These are phyloP conservation scores for Aspergillus ochraceoroseus DNA, from an alignment of 2,329 filamentous ascomycete genomes.

Conservation along the genomic window DNA sequence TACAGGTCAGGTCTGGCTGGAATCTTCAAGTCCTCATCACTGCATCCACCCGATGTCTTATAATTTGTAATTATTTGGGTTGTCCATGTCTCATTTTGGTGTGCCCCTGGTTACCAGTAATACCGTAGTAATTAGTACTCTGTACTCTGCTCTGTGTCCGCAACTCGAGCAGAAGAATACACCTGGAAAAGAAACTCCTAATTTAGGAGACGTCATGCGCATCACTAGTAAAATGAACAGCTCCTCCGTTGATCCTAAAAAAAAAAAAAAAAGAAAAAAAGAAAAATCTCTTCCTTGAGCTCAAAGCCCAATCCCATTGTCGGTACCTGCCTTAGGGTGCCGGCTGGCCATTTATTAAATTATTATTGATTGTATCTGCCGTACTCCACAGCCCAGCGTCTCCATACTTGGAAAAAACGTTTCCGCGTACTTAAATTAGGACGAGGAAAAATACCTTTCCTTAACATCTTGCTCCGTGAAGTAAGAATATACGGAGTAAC, in stretches of 20 bases:
- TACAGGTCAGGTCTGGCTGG: conserved; percentile 14
- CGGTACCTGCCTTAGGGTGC: conserved; percentile 25
- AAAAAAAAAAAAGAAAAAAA: no score
- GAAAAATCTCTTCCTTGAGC: conserved; percentile 15
- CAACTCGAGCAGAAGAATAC: no score
- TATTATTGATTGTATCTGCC: conserved; percentile 15
- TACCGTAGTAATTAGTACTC: neutral
- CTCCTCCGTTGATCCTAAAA: no score
- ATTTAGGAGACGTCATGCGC: no score
- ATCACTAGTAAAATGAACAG: no score
- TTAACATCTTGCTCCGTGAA: no score
- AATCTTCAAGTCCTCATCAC: conserved; percentile 6
- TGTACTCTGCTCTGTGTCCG: no score
- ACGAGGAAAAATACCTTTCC: no score
- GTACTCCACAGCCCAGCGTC: conserved; percentile 19
- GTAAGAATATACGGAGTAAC: no score
- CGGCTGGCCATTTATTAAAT: conserved; percentile 14
- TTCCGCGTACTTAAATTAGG: no score
- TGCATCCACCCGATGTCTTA: conserved; percentile 14
- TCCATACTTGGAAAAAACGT: conserved; percentile 22
- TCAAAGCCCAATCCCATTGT: conserved; percentile 21
- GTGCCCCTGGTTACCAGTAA: neutral
- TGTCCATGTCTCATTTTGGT: neutral
- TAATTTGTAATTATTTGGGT: conserved; percentile 2
- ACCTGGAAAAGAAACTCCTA: no score